These are phyloP conservation scores for Cladochytrium replicatum DNA, from an alignment of 192 early-diverging fungal genomes.

Conservation along the genomic window DNA sequence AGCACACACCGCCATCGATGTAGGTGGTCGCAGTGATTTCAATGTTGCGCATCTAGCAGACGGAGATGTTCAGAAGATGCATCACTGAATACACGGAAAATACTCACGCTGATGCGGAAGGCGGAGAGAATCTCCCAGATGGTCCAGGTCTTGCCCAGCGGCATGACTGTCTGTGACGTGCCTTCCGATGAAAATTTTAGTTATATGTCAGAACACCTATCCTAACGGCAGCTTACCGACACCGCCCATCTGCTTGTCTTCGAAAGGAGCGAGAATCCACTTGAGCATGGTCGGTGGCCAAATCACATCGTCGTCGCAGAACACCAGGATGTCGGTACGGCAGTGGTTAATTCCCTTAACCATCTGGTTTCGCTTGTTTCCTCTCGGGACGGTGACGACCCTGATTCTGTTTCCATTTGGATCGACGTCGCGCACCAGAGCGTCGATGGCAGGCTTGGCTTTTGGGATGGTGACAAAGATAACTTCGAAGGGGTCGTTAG, in stretches of 20 bases:
- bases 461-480: slow-evolving; percentile 55
- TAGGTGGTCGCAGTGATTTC: slow-evolving; percentile 64
- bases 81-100: background rate
- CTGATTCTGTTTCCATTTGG: slow-evolving; percentile 27
- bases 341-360: slow-evolving; percentile 53
- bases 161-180: slow-evolving; percentile 51
- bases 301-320: slow-evolving; percentile 61
- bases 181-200: slow-evolving; percentile 25
- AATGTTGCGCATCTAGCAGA: slow-evolving; percentile 55
- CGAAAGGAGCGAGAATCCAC: slow-evolving; percentile 62
- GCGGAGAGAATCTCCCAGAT: slow-evolving; percentile 65
- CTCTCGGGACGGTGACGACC: slow-evolving; percentile 46
- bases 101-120: slow-evolving; percentile 45
- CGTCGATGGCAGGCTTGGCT: slow-evolving; percentile 30
- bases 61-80: too few species aligned
- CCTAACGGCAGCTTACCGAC: slow-evolving; percentile 33
- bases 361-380: slow-evolving; percentile 64
- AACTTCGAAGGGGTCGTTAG: slow-evolving; percentile 53
- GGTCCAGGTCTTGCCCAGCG: slow-evolving; percentile 47
- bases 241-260: slow-evolving; percentile 59
- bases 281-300: slow-evolving; percentile 53
- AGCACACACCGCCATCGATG: slow-evolving; percentile 66
- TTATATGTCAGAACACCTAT: slow-evolving; percentile 6
- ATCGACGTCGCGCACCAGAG: slow-evolving; percentile 49
- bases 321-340: slow-evolving; percentile 54